phyloP scores from a whole-genome alignment of 129 eudicot species.

The Smallanthus sonchifolius region DNA sequence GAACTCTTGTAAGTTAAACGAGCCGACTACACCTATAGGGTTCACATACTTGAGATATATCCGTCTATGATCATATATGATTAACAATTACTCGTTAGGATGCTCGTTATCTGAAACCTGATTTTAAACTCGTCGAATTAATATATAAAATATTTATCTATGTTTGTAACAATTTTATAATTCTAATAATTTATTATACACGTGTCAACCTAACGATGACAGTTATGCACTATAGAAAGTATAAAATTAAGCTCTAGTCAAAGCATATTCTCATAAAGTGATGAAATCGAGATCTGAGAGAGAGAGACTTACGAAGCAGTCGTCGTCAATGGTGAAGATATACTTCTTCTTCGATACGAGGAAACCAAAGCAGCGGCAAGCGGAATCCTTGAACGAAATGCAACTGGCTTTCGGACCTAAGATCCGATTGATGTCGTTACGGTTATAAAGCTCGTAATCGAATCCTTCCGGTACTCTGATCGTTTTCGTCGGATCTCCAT shows the following conservation, averaged over 20 bases:
- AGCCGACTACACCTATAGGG: too few relatives aligned
- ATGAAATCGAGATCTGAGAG: not conserved
- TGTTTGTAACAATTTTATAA: too few relatives aligned
- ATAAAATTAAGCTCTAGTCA: not conserved
- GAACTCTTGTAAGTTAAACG: too few relatives aligned
- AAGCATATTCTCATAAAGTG: not conserved
- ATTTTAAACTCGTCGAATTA: too few relatives aligned
- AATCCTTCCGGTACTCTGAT: constrained; percentile 66
- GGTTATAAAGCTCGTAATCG: constrained; percentile 73
- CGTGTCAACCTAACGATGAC: too few relatives aligned
- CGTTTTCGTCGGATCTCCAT: constrained; percentile 63
- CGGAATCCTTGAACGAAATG: constrained; percentile 83
- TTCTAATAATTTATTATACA: too few relatives aligned
- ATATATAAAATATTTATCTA: too few relatives aligned
- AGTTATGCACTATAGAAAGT: too few relatives aligned
- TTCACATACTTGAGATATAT: too few relatives aligned
- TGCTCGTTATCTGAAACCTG: too few relatives aligned
- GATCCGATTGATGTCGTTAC: constrained; percentile 66
- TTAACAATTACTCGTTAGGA: too few relatives aligned
- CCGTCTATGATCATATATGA: too few relatives aligned
- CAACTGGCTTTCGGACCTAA: constrained; percentile 74
- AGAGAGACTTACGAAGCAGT: constrained; percentile 60
- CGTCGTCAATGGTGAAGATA: constrained; percentile 79
- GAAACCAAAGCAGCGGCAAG: constrained; percentile 74
- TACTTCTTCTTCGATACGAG: constrained; percentile 75